phyloP scores from a whole-genome alignment of 2,329 filamentous ascomycete species.

The Thielaviopsis populi region DNA sequence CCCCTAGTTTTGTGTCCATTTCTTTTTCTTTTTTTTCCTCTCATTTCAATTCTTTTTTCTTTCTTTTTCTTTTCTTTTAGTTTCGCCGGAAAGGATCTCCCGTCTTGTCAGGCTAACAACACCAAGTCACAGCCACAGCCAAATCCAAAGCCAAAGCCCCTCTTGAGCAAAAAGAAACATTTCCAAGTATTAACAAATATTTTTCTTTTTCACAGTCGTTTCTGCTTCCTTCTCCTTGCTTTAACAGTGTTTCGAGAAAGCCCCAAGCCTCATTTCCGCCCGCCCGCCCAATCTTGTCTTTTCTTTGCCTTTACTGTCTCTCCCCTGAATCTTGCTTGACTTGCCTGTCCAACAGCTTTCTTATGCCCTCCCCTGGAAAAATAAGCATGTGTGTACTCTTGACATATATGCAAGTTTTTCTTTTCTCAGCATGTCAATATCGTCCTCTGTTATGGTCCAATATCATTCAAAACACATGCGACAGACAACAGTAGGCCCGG shows the following conservation, averaged over 20 bases:
- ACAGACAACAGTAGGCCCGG: constrained; percentile 3
- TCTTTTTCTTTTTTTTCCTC: background rate
- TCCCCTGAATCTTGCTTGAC: background rate
- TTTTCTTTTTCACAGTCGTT: background rate
- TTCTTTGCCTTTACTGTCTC: background rate
- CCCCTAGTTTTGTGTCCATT: background rate
- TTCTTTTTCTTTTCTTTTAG: background rate
- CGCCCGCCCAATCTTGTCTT: no score
- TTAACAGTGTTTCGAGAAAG: no score
- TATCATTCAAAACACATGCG: background rate
- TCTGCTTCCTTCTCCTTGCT: background rate
- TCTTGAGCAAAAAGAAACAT: background rate
- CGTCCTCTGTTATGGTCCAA: background rate
- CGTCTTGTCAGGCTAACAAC: background rate
- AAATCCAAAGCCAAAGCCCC: background rate
- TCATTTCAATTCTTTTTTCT: background rate
- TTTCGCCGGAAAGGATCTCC: background rate
- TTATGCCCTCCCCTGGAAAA: no score
- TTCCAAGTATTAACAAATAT: background rate
- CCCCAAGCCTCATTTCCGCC: no score
- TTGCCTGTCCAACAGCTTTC: no score
- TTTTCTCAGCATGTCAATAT: background rate
- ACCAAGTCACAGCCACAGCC: background rate
- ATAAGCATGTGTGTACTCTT: background rate
- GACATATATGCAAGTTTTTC: background rate